Conservation (phyloP, 1,284 basidiomycete genomes). For the Boletellus deceptivus region DNA sequence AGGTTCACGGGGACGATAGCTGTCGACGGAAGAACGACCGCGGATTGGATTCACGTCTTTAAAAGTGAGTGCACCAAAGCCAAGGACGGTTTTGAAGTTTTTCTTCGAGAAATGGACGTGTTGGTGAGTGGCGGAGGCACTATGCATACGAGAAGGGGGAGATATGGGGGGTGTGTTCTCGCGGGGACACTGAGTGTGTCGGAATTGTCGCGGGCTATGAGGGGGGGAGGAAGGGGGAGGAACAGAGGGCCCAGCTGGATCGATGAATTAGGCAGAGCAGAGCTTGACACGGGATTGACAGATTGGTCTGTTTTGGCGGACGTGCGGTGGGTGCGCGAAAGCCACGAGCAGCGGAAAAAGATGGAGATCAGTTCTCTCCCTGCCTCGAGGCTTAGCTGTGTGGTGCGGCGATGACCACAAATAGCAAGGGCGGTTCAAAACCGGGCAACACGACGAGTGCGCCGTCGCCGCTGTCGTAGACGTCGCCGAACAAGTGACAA, state of each 20-base stretch:
- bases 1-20: constrained; percentile 24
- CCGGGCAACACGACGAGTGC: constrained; percentile 7
- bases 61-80: constrained; percentile 34
- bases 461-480: constrained; percentile 10
- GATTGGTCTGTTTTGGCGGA: constrained; percentile 31
- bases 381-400: constrained; percentile 31
- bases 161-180: constrained; percentile 17
- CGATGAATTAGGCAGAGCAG: constrained; percentile 35
- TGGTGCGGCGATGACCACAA: constrained; percentile 19
- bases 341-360: constrained; percentile 36
- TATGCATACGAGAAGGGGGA: constrained; percentile 40
- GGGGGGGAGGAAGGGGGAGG: constrained; percentile 17
- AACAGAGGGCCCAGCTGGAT: constrained; percentile 27
- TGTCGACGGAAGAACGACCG: constrained; percentile 31
- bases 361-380: constrained; percentile 24
- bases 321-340: constrained; percentile 37
- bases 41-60: constrained; percentile 30
- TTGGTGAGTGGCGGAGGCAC: constrained; percentile 37
- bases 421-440: constrained; percentile 23
- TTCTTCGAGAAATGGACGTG: constrained; percentile 37
- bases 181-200: constrained; percentile 20
- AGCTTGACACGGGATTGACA: constrained; percentile 29
- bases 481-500: constrained; percentile 2
- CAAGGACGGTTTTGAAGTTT: constrained; percentile 44
- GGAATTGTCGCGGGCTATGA: constrained; percentile 26